Conservation (phyloP, 2,329 filamentous ascomycete genomes). For the Pezicula radicicola region DNA sequence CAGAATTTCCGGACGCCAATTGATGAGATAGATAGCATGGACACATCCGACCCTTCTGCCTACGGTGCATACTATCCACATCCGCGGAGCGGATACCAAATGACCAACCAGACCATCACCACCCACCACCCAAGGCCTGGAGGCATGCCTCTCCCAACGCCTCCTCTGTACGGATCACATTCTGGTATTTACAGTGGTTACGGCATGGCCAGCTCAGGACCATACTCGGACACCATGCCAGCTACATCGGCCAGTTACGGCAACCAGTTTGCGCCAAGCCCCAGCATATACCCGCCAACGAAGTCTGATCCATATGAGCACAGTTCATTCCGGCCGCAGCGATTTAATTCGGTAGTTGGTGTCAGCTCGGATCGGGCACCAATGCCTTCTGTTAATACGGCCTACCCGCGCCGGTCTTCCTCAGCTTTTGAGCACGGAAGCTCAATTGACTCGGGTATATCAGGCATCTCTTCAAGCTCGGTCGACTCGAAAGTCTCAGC, state of each 20-base stretch:
- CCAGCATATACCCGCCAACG: constrained; percentile 17
- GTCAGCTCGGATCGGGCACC: constrained; percentile 18
- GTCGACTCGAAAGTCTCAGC: constrained; percentile 21
- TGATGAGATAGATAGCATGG: constrained; percentile 50
- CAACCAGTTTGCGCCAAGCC: constrained; percentile 16
- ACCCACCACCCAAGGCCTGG: constrained; percentile 10
- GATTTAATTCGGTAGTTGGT: constrained; percentile 20
- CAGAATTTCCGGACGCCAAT: constrained; percentile 67
- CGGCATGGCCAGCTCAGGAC: constrained; percentile 10
- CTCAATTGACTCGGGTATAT: constrained; percentile 20
- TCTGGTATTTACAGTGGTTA: constrained; percentile 18
- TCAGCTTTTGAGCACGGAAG: constrained; percentile 15
- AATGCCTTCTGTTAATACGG: constrained; percentile 15
- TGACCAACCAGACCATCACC: constrained; percentile 26
- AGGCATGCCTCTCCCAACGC: constrained; percentile 23
- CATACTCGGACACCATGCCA: constrained; percentile 18
- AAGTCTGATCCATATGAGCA: constrained; percentile 22
- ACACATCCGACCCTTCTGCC: constrained; percentile 22
- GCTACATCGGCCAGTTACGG: constrained; percentile 11
- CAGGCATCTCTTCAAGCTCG: constrained; percentile 19
- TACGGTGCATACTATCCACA: constrained; percentile 20
- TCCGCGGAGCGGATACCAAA: constrained; percentile 20
- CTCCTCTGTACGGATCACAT: constrained; percentile 13
- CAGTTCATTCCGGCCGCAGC: constrained; percentile 17
- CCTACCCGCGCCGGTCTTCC: constrained; percentile 19